Evolutionary conservation across 1,284 basidiomycete genomes (phyloP), one percentile per base, ranked within the genome.

Genomic region (Fomitopsis palustris): DNA sequence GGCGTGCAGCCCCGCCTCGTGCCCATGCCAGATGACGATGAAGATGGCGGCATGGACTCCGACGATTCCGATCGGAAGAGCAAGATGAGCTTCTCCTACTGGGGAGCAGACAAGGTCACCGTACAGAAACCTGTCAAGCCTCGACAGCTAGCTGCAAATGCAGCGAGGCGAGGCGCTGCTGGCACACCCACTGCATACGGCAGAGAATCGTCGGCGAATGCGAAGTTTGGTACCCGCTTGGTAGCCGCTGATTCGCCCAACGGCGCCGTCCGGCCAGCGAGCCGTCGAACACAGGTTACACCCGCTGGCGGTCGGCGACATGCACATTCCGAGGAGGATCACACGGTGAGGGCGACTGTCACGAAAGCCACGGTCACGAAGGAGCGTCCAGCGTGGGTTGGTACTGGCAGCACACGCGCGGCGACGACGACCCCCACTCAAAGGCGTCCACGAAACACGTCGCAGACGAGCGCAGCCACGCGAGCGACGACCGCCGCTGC

Each of bases 11-110:
- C 89, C 7, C 78, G 78, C 66, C 85, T 90, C 42, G 79, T 91
- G 19, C 89, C 89, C 29, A 78, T 90, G 63, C 88, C 88, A 5
- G 80, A 83, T 38, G 83, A 86, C 53, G 86, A 88, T 51, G 73
- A 75, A 5, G 74, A 74, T 31, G 74, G 68, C 8, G 82, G 72
- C 23, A 76, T 71, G 25, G 89, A 90, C 27, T 92, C 91, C 3
- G 89, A 91, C 64, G 90, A 93, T 66, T 92, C 90, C 8, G 90
- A 93, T 70, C 83, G 86, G 72, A 93, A 92, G 77, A 90, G 87
- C 78, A 93, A 93, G 73, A 93, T 93, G 91, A 90, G 88, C 75
- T 93, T 93, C 74, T 93, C 91, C 2, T 93, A 93, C 70, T 93
- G 90, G 91, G 90, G 90, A 27, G 91, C 91, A 21, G 90, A 93